A percentile compares a stretch with the other conserved stretches of the same genome.
These are phyloP conservation scores for Tephrocybe sp. DNA, from an alignment of 768 basidiomycete genomes.

Conservation along the genomic window DNA sequence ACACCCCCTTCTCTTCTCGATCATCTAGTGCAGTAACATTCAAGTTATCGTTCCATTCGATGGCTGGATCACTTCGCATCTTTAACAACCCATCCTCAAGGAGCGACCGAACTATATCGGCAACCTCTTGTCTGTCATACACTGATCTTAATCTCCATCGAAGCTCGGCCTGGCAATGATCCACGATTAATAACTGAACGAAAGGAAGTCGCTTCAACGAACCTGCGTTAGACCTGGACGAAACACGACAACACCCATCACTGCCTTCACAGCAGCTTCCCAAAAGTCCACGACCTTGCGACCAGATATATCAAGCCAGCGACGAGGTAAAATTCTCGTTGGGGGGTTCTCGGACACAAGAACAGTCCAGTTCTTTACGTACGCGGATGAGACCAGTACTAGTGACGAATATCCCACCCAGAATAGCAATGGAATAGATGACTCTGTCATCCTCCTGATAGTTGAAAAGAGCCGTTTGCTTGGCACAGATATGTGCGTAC, in stretches of 20 bases:
- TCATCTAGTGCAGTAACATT: conserved; percentile 41
- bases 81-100: conserved; percentile 49
- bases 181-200: conserved; percentile 5
- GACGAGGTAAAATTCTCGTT: conserved; percentile 56
- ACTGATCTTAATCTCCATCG: conserved; percentile 68
- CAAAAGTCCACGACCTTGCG: conserved; percentile 57
- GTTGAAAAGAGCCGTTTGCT: conserved; percentile 26
- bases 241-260: conserved; percentile 62
- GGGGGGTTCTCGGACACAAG: conserved; percentile 42
- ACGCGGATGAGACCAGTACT: conserved; percentile 53
- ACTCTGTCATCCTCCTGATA: conserved; percentile 41
- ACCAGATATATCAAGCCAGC: conserved; percentile 78
- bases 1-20: conserved; percentile 45
- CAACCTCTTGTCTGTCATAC: conserved; percentile 74
- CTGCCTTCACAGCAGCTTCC: conserved; percentile 69
- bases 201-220: conserved; percentile 18
- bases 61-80: conserved; percentile 23
- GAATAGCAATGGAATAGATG: conserved; percentile 53
- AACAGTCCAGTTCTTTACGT: conserved; percentile 56
- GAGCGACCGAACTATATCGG: conserved; percentile 57
- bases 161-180: conserved; percentile 52
- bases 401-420: conserved; percentile 63
- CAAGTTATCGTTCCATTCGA: conserved; percentile 18
- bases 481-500: conserved; percentile 13
- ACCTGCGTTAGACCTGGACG: conserved; percentile 77